Base-by-base conservation (phyloP, 1,284 basidiomycete species). In the Farysia itapuensis region DNA sequence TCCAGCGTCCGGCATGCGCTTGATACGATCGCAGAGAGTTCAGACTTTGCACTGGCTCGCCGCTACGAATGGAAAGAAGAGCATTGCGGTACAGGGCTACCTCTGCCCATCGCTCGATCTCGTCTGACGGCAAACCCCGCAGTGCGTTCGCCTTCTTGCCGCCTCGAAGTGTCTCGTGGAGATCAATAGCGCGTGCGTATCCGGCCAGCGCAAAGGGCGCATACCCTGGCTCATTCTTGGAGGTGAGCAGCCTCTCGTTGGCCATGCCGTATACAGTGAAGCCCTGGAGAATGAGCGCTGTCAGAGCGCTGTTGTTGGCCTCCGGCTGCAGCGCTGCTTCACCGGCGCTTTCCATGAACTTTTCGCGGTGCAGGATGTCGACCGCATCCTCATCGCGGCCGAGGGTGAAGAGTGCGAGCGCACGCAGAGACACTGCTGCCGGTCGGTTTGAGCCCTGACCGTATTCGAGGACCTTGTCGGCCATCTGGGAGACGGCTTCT, bases 71-170 rank as follows among this genome's bases (percentile, higher is more conserved):
- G 22, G 65, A 67, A 18, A 74, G 56, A 2, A 76, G 54, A 13
- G 71, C 65, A 20, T 65, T 67, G 40, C 71, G 67, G 52, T 76
- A 76, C 19, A 76, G 63, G 0, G 74, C 74, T 9, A 43, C 43
- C 57, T 74, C 74, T 25, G 44, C 58, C 74, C 74, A 76, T 34
- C 64, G 49, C 52, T 74, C 74, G 38, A 73, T 60, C 49, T 75
- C 74, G 40, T 74, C 72, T 16, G 67, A 61, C 14, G 60, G 64
- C 36, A 66, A 24, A n/a, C 68, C 70, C 3, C 64, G 60, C 25
- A 72, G 57, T 3, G 63, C 70, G 20, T 67, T 64, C 15, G 66
- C 57, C 28, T 54, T 48, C 37, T 70, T 67, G 39, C 65, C 60
- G 19, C 72, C 70, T 24, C 74, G 57, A 25, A 72, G 42, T 3